phyloP scores from a whole-genome alignment of 2,329 filamentous ascomycete species.

The Trichoderma simmonsii region DNA sequence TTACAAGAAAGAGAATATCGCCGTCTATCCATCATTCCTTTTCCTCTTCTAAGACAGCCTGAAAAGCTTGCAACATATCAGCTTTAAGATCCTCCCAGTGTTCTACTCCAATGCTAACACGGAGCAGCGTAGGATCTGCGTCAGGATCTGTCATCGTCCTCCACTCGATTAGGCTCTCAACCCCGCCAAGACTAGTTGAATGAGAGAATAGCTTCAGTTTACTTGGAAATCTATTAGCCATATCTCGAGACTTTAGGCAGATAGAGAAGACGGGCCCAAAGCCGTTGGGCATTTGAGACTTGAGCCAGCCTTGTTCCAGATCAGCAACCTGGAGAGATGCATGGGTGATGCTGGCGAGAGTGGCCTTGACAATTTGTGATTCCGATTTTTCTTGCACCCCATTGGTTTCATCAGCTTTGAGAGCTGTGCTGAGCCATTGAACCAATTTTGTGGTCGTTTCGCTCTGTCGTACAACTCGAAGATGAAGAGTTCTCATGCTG shows the following conservation, averaged over 20 bases:
- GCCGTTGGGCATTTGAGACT: conserved; percentile 84
- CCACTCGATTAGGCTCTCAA: conserved; percentile 97
- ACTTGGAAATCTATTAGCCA: conserved; percentile 70
- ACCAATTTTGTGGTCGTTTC: conserved; percentile 68
- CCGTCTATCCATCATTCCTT: neutral
- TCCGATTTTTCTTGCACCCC: conserved; percentile 63
- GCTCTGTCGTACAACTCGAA: conserved; percentile 77
- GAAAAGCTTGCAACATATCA: conserved; percentile 68
- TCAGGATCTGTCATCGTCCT: conserved; percentile 76
- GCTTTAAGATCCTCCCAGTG: conserved; percentile 76
- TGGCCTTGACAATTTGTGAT: neutral
- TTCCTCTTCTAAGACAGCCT: conserved; percentile 42
- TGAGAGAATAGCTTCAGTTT: conserved; percentile 85
- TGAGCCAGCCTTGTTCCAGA: conserved; percentile 66
- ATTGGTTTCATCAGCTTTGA: conserved; percentile 30
- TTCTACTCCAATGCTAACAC: conserved; percentile 86
- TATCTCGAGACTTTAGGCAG: conserved; percentile 54
- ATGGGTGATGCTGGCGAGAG: neutral
- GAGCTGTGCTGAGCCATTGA: conserved; percentile 56
- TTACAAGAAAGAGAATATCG: neutral
- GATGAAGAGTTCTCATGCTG: conserved; percentile 78
- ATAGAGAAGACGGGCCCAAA: conserved; percentile 87
- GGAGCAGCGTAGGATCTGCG: conserved; percentile 69
- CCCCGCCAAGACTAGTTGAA: conserved; percentile 87
- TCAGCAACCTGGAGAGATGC: conserved; percentile 30